Base-by-base conservation (phyloP, 768 basidiomycete genomes). In the Mrakia gelida region DNA sequence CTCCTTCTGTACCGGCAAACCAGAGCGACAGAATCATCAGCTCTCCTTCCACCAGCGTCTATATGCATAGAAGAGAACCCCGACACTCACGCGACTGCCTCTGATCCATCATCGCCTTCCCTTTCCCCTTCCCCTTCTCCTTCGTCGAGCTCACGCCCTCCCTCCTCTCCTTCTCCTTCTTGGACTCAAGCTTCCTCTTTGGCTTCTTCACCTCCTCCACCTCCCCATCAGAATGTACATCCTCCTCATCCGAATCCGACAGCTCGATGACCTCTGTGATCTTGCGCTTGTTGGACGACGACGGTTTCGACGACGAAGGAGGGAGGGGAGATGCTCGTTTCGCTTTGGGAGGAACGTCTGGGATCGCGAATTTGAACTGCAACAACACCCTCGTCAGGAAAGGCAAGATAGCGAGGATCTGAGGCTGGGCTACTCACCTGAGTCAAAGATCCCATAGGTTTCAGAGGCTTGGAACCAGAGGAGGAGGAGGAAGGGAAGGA, bases 281-380 rank as follows among this genome's bases (percentile, higher is more conserved):
- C 68, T 71, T 71, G 6, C 68, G 34, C 28, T 71, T 71, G 21
- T 43, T 70, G 38, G 38, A 38, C 54, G 59, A 59, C 10, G 59
- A 38, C 49, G 49, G 49, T 52, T 52, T 52, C 49, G 59, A 59
- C 59, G 59, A 59, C 7, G 28, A 59, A n/a, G 59, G 6, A 28
- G 59, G 59, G 59, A 59, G 59, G n/a, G 10, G 59, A 59, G 26
- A 59, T 52, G 49, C 16, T 52, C 49, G 49, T 52, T 52, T 52
- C 59, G 26, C 9, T 15, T 45, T 45, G 45, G 45, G 11, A n/a
- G 59, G 59, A 59, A 28, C 9, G 59, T 59, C 59, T 1, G 59
- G 59, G 59, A 59, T 18, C 5, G 59, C 59, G 59, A 59, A 59
- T 26, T 26, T 59, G 59, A 59, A 59, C 59, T 59, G 8, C 8